Percentiles rank a stretch among this genome's conserved stretches.
phyloP scores from a whole-genome alignment of 495 filamentous ascomycete genomes.

The Penicillium soppii region DNA sequence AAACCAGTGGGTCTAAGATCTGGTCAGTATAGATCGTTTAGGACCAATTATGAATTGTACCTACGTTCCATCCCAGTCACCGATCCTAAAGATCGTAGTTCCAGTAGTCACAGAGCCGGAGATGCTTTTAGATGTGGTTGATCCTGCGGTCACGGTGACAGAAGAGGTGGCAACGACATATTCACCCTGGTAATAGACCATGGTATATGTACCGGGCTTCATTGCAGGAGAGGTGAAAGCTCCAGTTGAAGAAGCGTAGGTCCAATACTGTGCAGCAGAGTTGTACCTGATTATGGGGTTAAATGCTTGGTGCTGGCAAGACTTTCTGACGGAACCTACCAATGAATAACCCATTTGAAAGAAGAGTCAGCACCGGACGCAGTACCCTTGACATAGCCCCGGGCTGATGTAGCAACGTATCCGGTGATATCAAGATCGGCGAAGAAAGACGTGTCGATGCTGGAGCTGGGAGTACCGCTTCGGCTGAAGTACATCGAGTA shows the following conservation, averaged over 20 bases:
- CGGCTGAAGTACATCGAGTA: slow-evolving; percentile 63
- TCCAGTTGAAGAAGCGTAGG: slow-evolving; percentile 50
- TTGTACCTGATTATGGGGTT: slow-evolving; percentile 42
- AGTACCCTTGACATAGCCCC: slow-evolving; percentile 60
- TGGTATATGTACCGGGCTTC: slow-evolving; percentile 67
- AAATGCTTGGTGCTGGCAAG: background rate
- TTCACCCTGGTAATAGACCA: slow-evolving; percentile 66
- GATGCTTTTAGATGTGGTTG: slow-evolving; percentile 53
- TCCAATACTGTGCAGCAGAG: slow-evolving; percentile 62
- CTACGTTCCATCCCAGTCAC: slow-evolving; percentile 58
- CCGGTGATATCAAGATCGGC: slow-evolving; percentile 55
- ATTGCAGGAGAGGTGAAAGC: slow-evolving; percentile 62
- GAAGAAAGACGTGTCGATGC: slow-evolving; percentile 60
- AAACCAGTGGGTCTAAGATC: slow-evolving; percentile 56
- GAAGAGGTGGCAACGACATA: slow-evolving; percentile 52
- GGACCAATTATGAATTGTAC: background rate
- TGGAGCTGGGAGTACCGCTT: slow-evolving; percentile 51
- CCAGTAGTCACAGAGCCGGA: slow-evolving; percentile 43
- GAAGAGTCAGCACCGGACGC: slow-evolving; percentile 53
- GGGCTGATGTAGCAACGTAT: slow-evolving; percentile 50
- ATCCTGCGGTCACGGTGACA: slow-evolving; percentile 55
- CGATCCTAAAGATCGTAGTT: slow-evolving; percentile 61
- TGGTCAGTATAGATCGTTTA: background rate
- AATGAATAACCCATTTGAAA: slow-evolving; percentile 57
- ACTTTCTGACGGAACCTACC: slow-evolving; percentile 24